Evolutionary conservation across 148 eudicot species (phyloP).

Genomic region (Chenopodium suecicum): DNA sequence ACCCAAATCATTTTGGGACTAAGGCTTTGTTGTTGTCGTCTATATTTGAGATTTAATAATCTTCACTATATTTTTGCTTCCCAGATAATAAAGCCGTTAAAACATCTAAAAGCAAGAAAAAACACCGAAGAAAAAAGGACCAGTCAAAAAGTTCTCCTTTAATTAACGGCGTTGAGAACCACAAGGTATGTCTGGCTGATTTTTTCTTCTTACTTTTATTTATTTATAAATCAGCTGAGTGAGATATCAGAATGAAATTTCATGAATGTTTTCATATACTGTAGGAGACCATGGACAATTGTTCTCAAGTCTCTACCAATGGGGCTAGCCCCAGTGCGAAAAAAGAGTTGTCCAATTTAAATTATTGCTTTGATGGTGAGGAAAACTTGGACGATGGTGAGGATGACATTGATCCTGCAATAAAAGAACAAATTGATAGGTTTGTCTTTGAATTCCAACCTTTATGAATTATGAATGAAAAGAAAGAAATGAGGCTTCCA

Average conservation of each 20-base stretch:
- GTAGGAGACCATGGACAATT: constrained; percentile 50
- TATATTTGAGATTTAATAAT: not conserved
- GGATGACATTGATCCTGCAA: constrained; percentile 77
- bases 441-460: constrained; percentile 25
- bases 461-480: not conserved
- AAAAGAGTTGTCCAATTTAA: constrained; percentile 46
- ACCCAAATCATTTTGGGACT: no score
- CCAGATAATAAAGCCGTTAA: constrained; percentile 58
- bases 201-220: not conserved
- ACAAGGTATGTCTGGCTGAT: constrained; percentile 36
- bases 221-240: not conserved
- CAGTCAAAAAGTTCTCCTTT: constrained; percentile 52
- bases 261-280: constrained; percentile 9
- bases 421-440: constrained; percentile 83
- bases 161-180: constrained; percentile 33
- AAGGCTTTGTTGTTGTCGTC: not conserved
- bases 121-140: constrained; percentile 72
- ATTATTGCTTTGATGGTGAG: constrained; percentile 43
- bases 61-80: constrained; percentile 12
- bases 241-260: not conserved
- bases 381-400: constrained; percentile 60
- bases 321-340: constrained; percentile 26
- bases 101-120: constrained; percentile 73
- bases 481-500: not conserved
- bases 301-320: constrained; percentile 33